These are phyloP conservation scores for Podaxis sp. DNA, from an alignment of 768 basidiomycete genomes.

Conservation along the genomic window DNA sequence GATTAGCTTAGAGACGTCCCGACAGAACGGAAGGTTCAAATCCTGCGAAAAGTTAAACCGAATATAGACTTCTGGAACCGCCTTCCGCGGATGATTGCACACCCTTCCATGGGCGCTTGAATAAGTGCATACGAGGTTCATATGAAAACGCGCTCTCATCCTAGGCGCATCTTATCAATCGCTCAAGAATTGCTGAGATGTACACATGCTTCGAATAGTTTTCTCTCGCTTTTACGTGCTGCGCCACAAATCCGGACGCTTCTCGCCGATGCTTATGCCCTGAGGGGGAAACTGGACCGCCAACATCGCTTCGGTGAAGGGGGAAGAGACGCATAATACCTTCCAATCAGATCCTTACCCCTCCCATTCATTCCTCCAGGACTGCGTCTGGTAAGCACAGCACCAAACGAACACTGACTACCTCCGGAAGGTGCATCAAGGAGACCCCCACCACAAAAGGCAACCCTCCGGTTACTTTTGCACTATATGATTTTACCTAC, in stretches of 20 bases:
- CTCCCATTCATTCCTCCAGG: conserved; percentile 11
- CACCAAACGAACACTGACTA: conserved; percentile 15
- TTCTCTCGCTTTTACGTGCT: conserved; percentile 31
- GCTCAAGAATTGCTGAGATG: conserved; percentile 25
- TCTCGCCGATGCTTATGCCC: conserved; percentile 19
- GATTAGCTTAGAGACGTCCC: conserved; percentile 35
- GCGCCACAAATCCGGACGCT: conserved; percentile 42
- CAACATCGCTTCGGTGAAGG: conserved; percentile 21
- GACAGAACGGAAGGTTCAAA: conserved; percentile 35
- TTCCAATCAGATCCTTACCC: conserved; percentile 25
- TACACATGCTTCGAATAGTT: conserved; percentile 22
- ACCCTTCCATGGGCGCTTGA: conserved; percentile 27
- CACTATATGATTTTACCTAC: conserved; percentile 18
- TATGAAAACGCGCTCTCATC: conserved; percentile 27
- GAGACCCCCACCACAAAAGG: conserved; percentile 15
- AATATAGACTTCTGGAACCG: conserved; percentile 35
- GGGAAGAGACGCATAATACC: conserved; percentile 10
- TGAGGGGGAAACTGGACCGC: conserved; percentile 23
- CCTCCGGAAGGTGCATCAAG: conserved; percentile 2
- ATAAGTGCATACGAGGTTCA: conserved; percentile 32
- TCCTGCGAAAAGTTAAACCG: conserved; percentile 18
- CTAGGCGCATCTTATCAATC: conserved; percentile 21
- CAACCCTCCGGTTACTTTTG: conserved; percentile 22
- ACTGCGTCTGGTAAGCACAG: conserved; percentile 14
- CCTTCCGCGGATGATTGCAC: conserved; percentile 45